These are phyloP conservation scores for Escovopsis weberi DNA, from an alignment of 2,329 filamentous ascomycete genomes.

Conservation along the genomic window DNA sequence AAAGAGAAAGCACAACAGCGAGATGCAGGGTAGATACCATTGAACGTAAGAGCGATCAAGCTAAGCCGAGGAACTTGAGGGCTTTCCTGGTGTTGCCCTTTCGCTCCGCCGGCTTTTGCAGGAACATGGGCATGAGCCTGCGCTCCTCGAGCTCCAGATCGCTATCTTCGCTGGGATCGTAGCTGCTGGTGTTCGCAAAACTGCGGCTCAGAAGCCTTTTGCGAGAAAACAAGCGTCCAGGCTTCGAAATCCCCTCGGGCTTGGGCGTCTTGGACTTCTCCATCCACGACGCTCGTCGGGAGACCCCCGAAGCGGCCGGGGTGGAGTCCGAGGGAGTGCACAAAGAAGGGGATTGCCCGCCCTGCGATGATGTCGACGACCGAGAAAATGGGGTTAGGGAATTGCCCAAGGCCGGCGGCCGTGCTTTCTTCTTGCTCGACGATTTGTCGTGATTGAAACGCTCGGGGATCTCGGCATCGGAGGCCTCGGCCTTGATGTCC, in stretches of 20 bases:
- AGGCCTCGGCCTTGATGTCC: slow-evolving; percentile 21
- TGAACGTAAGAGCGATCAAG: slow-evolving; percentile 13
- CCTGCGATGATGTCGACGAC: slow-evolving; percentile 9
- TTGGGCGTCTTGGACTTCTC: slow-evolving; percentile 15
- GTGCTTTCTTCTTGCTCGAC: slow-evolving; percentile 9
- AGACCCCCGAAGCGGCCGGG: slow-evolving; percentile 3
- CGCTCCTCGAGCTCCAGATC: slow-evolving; percentile 34
- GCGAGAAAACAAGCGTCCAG: slow-evolving; percentile 15
- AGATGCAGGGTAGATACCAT: no score
- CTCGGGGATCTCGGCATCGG: slow-evolving; percentile 28
- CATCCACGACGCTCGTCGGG: slow-evolving; percentile 5
- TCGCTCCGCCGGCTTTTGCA: slow-evolving; percentile 19
- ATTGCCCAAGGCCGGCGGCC: slow-evolving; percentile 16
- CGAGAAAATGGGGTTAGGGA: slow-evolving; percentile 18
- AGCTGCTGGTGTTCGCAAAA: slow-evolving; percentile 18
- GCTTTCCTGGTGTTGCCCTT: slow-evolving; percentile 36
- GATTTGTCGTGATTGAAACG: slow-evolving; percentile 14
- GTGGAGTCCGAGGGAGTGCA: slow-evolving; percentile 1
- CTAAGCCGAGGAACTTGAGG: slow-evolving; percentile 37
- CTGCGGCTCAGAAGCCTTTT: slow-evolving; percentile 10
- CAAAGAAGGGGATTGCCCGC: slow-evolving; percentile 9
- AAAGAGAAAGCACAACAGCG: no score
- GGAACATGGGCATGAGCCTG: slow-evolving; percentile 36
- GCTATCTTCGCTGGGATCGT: slow-evolving; percentile 24
- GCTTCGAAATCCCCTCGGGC: slow-evolving; percentile 15